phyloP scores from a whole-genome alignment of 2,329 filamentous ascomycete genomes.

The Tolypocladium album region DNA sequence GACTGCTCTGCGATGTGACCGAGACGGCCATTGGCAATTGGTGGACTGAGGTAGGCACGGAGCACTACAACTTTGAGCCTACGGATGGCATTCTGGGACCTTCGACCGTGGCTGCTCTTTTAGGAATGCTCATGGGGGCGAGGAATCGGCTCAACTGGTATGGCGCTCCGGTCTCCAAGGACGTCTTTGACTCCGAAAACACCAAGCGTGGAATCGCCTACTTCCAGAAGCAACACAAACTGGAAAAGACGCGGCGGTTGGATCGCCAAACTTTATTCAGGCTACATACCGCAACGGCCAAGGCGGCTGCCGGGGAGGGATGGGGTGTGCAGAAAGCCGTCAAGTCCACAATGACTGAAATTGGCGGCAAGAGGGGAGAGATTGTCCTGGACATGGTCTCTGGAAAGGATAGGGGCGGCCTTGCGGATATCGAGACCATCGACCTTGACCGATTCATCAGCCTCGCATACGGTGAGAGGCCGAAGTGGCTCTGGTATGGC shows the following conservation, averaged over 20 bases:
- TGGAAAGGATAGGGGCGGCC: constrained; percentile 75
- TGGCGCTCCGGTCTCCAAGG: constrained; percentile 76
- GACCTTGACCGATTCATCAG: constrained; percentile 78
- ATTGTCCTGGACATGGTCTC: constrained; percentile 93
- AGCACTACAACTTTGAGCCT: constrained; percentile 87
- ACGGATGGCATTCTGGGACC: constrained; percentile 87
- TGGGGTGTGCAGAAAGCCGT: constrained; percentile 92
- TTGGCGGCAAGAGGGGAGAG: constrained; percentile 88
- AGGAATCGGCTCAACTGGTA: constrained; percentile 80
- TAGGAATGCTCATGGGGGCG: constrained; percentile 83
- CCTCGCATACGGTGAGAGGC: constrained; percentile 67
- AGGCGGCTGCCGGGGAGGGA: constrained; percentile 77
- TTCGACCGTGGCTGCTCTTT: constrained; percentile 76
- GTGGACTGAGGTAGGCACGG: constrained; percentile 90
- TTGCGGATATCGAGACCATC: constrained; percentile 84
- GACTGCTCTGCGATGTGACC: constrained; percentile 84
- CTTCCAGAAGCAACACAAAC: constrained; percentile 83
- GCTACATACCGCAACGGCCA: constrained; percentile 75
- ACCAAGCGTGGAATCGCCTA: constrained; percentile 76
- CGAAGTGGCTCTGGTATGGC: constrained; percentile 92
- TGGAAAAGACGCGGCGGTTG: constrained; percentile 66
- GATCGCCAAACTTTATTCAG: constrained; percentile 75
- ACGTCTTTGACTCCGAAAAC: constrained; percentile 75
- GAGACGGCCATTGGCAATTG: constrained; percentile 85
- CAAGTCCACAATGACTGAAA: constrained; percentile 87